Base-by-base conservation (phyloP, 371 early-diverging fungal species). In the Mucor mucedo region DNA sequence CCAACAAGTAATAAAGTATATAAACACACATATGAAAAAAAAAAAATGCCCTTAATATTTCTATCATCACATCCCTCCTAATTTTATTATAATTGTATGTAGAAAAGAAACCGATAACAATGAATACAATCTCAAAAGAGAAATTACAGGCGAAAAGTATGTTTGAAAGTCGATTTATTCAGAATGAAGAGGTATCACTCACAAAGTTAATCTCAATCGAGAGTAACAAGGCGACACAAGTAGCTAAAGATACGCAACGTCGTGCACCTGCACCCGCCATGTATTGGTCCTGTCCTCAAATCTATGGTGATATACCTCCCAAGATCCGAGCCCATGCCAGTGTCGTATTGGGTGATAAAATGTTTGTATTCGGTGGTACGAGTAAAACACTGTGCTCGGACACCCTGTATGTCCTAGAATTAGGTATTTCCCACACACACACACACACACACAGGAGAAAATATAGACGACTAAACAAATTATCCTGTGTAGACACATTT, bases 361-460 rank as follows among this genome's bases (percentile, higher is more conserved):
- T 95, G 65, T 93, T 82, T 69, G 84, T 95, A 27, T 95, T 93
- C 84, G 95, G 95, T 58, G 95, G 95, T 27, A 89, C 91, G 66
- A 91, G 91, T 67, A 83, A 82, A 53, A 69, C 76, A 30, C 76
- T 71, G 8, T 94, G 93, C 65, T 93, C 81, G 60, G 87, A 86
- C 65, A 89, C 87, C 32, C 71, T 95, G 21, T 92, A 88, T 61
- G 77, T 91, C 29, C 83, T 95, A 54, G 95, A 95, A 72, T 80
- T 91, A 41, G 88, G 89, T 87, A 83, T 44, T 56, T 41, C 52
- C 29, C 52, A 50, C 27, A 33, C 52, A 50, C 49, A 28, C 21
- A 49, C 52, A 50, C 27, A 33, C 52, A 50, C 49, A 28, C 21
- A 49, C 4, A 44, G 16, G 16, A 28, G 13, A 52, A 21, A 32